Base-by-base conservation (phyloP, 805 yeast genomes). In the Cyberlindnera misumaiensis region DNA sequence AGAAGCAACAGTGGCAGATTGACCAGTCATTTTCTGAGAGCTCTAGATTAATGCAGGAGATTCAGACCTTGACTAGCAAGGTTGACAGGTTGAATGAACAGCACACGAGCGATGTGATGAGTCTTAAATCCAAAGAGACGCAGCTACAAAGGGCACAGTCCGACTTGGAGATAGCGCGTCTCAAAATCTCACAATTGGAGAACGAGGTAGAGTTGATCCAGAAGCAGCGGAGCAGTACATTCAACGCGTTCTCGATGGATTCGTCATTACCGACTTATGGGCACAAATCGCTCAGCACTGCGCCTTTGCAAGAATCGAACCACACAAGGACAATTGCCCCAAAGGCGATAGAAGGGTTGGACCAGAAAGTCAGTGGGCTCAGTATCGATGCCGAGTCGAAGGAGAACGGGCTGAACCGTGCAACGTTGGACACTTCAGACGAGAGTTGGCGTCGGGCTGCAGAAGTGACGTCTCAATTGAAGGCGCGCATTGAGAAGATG, bases 401-500 rank as follows among this genome's bases (percentile, higher is more conserved):
- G 38, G 55, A 49, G 35, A 49, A 51, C 24, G 45, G 47, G 15
- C 13, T 32, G 18, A 42, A 42, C 12, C 15, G 36, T 11, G 36
- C 44, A 2, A 27, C 43, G 26, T 26, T 48, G 24, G 53, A 47
- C 30, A 68, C 69, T 33, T 83, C 75, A 42, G 88, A 80, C 42
- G 76, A 70, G 38, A 79, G 83, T 48, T 88, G 96, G 96, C 76
- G 73, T 48, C 73, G 90, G 35, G 96, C 96, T 0, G 89, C 93
- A 0, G 95, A 84, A 49, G 94, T 87, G 11, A 88, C 96, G 1
- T 74, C 78, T 4, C 90, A 83, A 58, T 72, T 88, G 53, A 84
- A 82, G 56, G 94, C 88, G 1, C 66, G 96, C 50, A 88, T 88
- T 32, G 94, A 85, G 59, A 80, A 82, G 59, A 87, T 88, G 96